Evolutionary conservation across 2,329 filamentous ascomycete species (phyloP).

Genomic region (Corinectria fuckeliana): DNA sequence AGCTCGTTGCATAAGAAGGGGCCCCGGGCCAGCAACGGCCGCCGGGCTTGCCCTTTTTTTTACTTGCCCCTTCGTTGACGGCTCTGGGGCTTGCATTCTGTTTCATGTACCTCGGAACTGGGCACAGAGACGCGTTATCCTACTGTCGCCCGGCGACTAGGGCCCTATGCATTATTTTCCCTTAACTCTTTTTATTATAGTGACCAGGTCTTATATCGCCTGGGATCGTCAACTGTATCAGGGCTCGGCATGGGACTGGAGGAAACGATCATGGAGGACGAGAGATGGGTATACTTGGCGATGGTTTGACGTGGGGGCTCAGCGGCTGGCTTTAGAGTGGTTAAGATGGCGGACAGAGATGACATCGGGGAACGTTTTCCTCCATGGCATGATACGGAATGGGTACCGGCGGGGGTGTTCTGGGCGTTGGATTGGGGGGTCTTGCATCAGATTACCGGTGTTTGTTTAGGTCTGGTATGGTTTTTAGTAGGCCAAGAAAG

Average conservation of each 20-base stretch:
- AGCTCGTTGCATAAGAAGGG: conserved; percentile 28
- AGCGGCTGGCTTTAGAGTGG: conserved; percentile 13
- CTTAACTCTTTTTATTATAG: conserved; percentile 16
- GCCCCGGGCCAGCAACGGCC: conserved; percentile 18
- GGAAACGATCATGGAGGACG: conserved; percentile 5
- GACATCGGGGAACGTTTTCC: conserved; percentile 16
- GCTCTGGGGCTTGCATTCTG: conserved; percentile 38
- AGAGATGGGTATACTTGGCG: conserved; percentile 5
- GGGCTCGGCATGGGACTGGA: conserved; percentile 5
- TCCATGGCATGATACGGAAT: conserved; percentile 16
- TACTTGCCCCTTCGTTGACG: conserved; percentile 23
- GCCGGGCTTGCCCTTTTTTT: conserved; percentile 21
- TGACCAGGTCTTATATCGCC: conserved; percentile 17
- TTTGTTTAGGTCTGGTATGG: conserved; percentile 19
- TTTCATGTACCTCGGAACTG: conserved; percentile 35
- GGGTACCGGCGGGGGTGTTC: conserved; percentile 33
- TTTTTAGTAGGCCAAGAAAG: conserved; percentile 12
- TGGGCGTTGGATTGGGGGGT: conserved; percentile 37
- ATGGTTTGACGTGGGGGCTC: conserved; percentile 14
- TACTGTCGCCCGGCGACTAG: conserved; percentile 20
- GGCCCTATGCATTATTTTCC: conserved; percentile 21
- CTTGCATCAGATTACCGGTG: conserved; percentile 39
- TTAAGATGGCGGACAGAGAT: conserved; percentile 23
- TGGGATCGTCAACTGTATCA: conserved; percentile 11
- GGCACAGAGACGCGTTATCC: conserved; percentile 20